Evolutionary conservation across 441 rosid species (phyloP), one percentile per base, ranked within the genome.

Genomic region (Biscutella laevigata): DNA sequence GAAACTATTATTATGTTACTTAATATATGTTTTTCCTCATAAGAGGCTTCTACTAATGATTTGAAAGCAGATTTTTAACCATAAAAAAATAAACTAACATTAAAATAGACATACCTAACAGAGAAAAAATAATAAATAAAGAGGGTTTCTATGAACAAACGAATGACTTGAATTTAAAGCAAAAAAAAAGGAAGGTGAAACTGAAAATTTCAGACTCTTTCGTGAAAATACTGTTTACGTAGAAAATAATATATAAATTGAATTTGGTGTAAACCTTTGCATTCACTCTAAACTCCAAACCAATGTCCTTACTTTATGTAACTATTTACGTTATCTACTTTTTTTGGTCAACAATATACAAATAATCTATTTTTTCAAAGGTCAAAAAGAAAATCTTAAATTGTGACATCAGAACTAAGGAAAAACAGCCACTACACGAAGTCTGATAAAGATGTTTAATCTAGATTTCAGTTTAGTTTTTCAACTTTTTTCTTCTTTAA

Each of bases 111-210:
- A n/a, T 4, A 38, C 44, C 17, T 32, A 53, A 52, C 13, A 49
- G 25, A 33, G 46, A 41, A 19, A 49, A 32, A 64, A 13, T 22
- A 6, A 28, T 44, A 20, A 44, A 19, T 30, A 30, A 30, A 45
- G 49, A 50, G 29, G 7, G n/a, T 50, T 42, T 34, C 40, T 28
- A 12, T 51, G 37, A 14, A 44, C 49, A 58, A 44, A 66, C 11
- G 3, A 30, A 22, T 53, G 52, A 53, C 71, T 67, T 67, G 61
- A 67, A 53, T 3, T 41, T 46, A 67, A 67, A 67, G 67, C 71
- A 67, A 60, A 60, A 60, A 54, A n/a, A n/a, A n/a, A n/a, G 42
- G 71, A 67, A 40, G 67, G 71, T 60, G 71, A 53, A 67, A 67
- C 71, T 53, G 71, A 67, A 3, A 0, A 60, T 49, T 41, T 38